phyloP scores from a whole-genome alignment of 2,329 filamentous ascomycete genomes.

The Ophioceras dolichostomum region DNA sequence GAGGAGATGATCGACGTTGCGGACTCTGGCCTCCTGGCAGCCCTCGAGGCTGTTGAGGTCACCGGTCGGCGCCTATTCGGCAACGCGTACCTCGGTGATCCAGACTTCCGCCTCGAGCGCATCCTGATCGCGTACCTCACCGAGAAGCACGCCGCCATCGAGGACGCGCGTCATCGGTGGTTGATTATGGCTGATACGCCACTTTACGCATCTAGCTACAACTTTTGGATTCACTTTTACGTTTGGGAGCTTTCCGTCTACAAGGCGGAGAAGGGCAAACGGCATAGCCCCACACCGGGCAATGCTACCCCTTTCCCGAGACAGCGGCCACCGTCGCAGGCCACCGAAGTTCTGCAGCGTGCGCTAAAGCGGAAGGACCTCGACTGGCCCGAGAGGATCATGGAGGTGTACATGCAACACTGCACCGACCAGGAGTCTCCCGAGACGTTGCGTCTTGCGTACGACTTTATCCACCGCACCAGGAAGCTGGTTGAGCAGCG shows the following conservation, averaged over 20 bases:
- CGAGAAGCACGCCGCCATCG: conserved; percentile 66
- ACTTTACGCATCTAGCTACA: conserved; percentile 63
- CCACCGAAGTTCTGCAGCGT: conserved; percentile 64
- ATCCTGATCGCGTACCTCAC: conserved; percentile 88
- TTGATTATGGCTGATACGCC: conserved; percentile 52
- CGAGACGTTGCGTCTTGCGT: conserved; percentile 58
- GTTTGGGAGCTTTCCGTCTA: conserved; percentile 73
- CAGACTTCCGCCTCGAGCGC: conserved; percentile 75
- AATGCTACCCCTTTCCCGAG: conserved; percentile 20
- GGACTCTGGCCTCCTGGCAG: conserved; percentile 76
- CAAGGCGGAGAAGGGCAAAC: conserved; percentile 31
- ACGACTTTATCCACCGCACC: conserved; percentile 61
- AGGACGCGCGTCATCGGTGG: conserved; percentile 69
- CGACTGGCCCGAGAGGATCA: conserved; percentile 65
- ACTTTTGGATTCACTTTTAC: conserved; percentile 92
- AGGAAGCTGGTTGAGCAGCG: conserved; percentile 50
- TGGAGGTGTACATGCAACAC: conserved; percentile 64
- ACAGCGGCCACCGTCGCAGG: conserved; percentile 54
- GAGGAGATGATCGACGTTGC: conserved; percentile 83
- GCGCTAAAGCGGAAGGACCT: conserved; percentile 51
- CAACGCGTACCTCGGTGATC: conserved; percentile 69
- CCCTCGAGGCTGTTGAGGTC: conserved; percentile 73
- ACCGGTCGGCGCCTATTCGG: conserved; percentile 67
- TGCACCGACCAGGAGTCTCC: conserved; percentile 86
- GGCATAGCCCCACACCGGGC: conserved; percentile 38